phyloP scores from a whole-genome alignment of 2,329 filamentous ascomycete genomes.

The Cytospora mali region DNA sequence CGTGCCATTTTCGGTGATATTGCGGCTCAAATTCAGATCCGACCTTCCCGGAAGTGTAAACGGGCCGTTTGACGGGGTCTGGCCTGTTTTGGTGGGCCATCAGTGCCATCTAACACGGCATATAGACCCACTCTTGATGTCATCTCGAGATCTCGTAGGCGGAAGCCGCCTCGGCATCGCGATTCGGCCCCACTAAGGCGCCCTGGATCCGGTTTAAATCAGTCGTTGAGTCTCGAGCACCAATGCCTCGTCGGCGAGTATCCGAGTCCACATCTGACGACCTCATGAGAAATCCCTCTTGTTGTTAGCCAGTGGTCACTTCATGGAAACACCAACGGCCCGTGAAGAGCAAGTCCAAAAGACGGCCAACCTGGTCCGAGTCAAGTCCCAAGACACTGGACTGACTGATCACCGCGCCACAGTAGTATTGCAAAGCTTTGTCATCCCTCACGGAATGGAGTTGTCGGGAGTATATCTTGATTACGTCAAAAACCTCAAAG shows the following conservation, averaged over 20 bases:
- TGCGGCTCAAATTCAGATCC: conserved; percentile 28
- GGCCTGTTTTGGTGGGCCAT: background rate
- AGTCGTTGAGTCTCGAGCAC: conserved; percentile 19
- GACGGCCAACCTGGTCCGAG: conserved; percentile 9
- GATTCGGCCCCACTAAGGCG: conserved; percentile 14
- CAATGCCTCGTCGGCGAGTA: conserved; percentile 17
- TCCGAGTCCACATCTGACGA: conserved; percentile 25
- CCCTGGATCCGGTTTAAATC: conserved; percentile 23
- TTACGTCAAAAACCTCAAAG: background rate
- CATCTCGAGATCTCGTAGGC: conserved; percentile 21
- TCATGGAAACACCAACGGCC: background rate
- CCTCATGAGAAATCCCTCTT: conserved; percentile 6
- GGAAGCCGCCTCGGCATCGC: conserved; percentile 21
- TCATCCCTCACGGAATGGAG: background rate
- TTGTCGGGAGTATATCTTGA: background rate
- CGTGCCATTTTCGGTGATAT: conserved; percentile 26
- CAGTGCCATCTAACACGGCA: conserved; percentile 15
- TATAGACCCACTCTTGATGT: conserved; percentile 21
- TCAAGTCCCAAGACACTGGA: background rate
- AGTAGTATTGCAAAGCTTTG: background rate
- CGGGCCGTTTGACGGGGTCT: conserved; percentile 29
- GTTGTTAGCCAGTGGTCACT: background rate
- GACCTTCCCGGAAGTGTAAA: conserved; percentile 24
- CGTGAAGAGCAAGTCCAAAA: conserved; percentile 3
- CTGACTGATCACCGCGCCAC: background rate